These are phyloP conservation scores for Ophiocordyceps camponoti-leonardi DNA, from an alignment of 2,329 filamentous ascomycete species.

Conservation along the genomic window DNA sequence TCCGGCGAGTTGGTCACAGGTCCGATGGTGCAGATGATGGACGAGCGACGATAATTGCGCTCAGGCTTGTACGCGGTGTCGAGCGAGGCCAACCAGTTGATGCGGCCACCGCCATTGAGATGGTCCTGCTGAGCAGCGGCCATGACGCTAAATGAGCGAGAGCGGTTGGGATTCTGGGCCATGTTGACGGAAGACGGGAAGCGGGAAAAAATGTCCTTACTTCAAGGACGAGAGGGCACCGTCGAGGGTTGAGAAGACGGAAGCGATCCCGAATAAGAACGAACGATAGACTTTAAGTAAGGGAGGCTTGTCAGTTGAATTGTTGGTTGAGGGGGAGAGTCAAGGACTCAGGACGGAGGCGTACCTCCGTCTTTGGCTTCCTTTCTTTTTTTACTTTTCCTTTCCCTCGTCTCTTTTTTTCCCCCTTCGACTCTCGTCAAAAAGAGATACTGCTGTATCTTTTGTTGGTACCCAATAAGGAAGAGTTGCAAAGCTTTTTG, in stretches of 20 bases:
- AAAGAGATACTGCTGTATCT: too few species aligned
- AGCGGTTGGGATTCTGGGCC: slow-evolving; percentile 13
- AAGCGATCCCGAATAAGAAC: background rate
- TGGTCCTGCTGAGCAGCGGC: slow-evolving; percentile 64
- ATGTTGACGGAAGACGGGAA: slow-evolving; percentile 9
- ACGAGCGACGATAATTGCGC: slow-evolving; percentile 86
- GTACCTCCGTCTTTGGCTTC: background rate
- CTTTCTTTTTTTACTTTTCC: background rate
- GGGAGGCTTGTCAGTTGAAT: background rate
- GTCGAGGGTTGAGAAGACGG: background rate
- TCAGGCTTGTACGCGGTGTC: slow-evolving; percentile 78
- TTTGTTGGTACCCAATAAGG: too few species aligned
- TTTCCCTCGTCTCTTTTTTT: background rate
- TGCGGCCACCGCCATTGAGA: slow-evolving; percentile 57
- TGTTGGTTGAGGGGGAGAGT: background rate
- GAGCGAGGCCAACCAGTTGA: slow-evolving; percentile 51
- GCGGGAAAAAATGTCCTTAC: background rate
- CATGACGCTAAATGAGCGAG: slow-evolving; percentile 25
- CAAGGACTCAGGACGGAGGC: too few species aligned
- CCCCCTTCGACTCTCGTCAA: background rate
- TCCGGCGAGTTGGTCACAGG: slow-evolving; percentile 98
- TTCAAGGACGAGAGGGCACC: background rate
- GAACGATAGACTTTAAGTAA: background rate
- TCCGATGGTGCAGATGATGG: slow-evolving; percentile 97
- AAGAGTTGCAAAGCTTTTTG: too few species aligned